Percentiles rank a stretch among this genome's conserved stretches.
Conservation (phyloP, 768 basidiomycete species). For the Serpula lacrymans region DNA sequence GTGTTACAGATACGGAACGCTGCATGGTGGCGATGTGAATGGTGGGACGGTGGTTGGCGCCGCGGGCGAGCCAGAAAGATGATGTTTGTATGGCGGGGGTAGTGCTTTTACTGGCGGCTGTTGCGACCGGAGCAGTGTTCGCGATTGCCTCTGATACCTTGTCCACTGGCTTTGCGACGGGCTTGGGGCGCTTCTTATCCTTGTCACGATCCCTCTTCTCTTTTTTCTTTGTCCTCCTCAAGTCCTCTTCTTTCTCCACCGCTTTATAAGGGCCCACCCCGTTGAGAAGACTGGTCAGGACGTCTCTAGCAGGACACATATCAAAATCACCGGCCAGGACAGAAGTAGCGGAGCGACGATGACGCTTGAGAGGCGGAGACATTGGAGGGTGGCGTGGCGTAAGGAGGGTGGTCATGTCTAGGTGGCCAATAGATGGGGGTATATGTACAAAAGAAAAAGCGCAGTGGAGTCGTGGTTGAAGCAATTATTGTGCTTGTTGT, state of each 20-base stretch:
- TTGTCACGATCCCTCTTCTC: slow-evolving; percentile 46
- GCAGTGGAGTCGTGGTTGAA: slow-evolving; percentile 31
- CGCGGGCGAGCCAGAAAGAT: slow-evolving; percentile 63
- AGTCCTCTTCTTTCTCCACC: slow-evolving; percentile 59
- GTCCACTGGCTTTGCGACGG: slow-evolving; percentile 32
- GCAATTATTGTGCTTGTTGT: slow-evolving; percentile 33
- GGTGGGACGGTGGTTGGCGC: slow-evolving; percentile 41
- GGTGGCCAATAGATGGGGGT: slow-evolving; percentile 6
- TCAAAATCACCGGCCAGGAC: slow-evolving; percentile 79
- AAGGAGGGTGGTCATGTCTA: slow-evolving; percentile 20
- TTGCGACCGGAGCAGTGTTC: slow-evolving; percentile 22
- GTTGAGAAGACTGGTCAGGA: slow-evolving; percentile 75
- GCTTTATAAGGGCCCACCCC: slow-evolving; percentile 65
- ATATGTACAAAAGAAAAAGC: slow-evolving; percentile 19
- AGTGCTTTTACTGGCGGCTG: slow-evolving; percentile 21
- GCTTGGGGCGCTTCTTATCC: slow-evolving; percentile 43
- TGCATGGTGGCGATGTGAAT: slow-evolving; percentile 70
- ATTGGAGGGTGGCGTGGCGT: slow-evolving; percentile 10
- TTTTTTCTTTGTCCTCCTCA: slow-evolving; percentile 50
- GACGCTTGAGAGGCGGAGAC: slow-evolving; percentile 29
- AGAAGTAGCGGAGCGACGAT: slow-evolving; percentile 65
- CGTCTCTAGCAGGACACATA: slow-evolving; percentile 62
- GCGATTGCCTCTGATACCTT: slow-evolving; percentile 30
- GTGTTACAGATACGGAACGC: slow-evolving; percentile 72
- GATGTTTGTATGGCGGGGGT: slow-evolving; percentile 35